A percentile compares a stretch with the other conserved stretches of the same genome.
Evolutionary conservation across 2,329 filamentous ascomycete genomes (phyloP).

Genomic region (Delphinella strobiligena): DNA sequence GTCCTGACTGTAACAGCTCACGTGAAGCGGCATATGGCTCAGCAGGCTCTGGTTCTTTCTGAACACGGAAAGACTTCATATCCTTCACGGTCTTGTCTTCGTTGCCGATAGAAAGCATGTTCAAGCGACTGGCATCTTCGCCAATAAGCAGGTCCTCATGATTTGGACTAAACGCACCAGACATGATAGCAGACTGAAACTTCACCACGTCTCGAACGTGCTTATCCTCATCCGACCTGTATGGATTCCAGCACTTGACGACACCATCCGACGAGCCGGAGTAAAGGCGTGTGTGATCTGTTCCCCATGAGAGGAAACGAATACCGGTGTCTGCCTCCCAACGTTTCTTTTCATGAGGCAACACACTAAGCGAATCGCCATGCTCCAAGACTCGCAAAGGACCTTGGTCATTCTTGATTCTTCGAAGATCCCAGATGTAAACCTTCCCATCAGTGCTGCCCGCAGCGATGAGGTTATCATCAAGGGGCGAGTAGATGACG

Average conservation of each 20-base stretch:
- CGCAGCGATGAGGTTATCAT: conserved; percentile 41
- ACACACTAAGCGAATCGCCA: conserved; percentile 36
- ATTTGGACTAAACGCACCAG: conserved; percentile 45
- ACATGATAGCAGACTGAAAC: conserved; percentile 43
- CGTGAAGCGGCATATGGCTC: conserved; percentile 1
- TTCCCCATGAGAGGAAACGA: conserved; percentile 45
- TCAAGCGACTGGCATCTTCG: conserved; percentile 43
- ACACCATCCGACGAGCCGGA: conserved; percentile 50
- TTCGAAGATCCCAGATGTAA: conserved; percentile 49
- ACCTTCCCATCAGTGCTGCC: conserved; percentile 48
- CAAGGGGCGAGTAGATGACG: conserved; percentile 33
- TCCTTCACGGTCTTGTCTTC: conserved; percentile 21
- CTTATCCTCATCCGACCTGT: conserved; percentile 37
- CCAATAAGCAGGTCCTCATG: conserved; percentile 44
- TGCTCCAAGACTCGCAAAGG: conserved; percentile 41
- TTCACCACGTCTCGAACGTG: conserved; percentile 38
- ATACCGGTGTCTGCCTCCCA: conserved; percentile 47
- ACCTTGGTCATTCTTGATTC: conserved; percentile 21
- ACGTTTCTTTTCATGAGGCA: conserved; percentile 28
- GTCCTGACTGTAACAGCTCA: conserved; percentile 19
- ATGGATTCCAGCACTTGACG: conserved; percentile 48
- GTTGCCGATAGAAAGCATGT: conserved; percentile 35
- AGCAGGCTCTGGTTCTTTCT: not conserved
- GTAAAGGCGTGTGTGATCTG: conserved; percentile 39
- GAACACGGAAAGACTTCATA: conserved; percentile 18